Base-by-base conservation (phyloP, 768 basidiomycete genomes). In the Daedaleopsis nitida region DNA sequence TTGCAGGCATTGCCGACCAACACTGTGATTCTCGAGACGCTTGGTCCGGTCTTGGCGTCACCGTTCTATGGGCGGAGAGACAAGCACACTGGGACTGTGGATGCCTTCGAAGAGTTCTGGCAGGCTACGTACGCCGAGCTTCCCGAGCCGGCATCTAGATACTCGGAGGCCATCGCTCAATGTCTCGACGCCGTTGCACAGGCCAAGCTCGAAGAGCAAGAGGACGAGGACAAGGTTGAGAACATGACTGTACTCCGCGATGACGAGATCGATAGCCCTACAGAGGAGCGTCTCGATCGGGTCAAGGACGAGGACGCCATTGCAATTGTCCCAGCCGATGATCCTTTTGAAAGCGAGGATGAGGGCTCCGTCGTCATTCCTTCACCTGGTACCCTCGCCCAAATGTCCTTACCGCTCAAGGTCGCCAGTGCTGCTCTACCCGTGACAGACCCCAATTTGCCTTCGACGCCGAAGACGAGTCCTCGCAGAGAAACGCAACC, bases 101-200 rank as follows among this genome's bases (percentile, higher is more conserved):
- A 84, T 7, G 78, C 85, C 2, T 91, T 92, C 67, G 69, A 69
- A 8, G 82, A 83, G 34, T 88, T 87, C 68, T 92, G 91, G 91
- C 70, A 77, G 16, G 65, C 75, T 1, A 76, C 78, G 2, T 89
- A 79, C 62, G 76, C 76, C 12, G 55, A 70, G 1, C 38, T 76
- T 23, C 63, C 75, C 3, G 72, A 76, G 23, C 86, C 87, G 0
- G 61, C 69, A 14, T 68, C 67, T 2, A 85, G 83, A 6, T 92
- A 88, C 87, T 81, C 86, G 0, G 73, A 75, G 32, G 73, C 76
- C 43, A 75, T 88, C 21, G 68, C 64, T 23, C 65, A 69, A 16
- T 79, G 78, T 57, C 66, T 82, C 17, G 51, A 58, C 11, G 66
- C 67, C 11, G 54, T 68, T 39, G 62, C 53, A 10, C 51, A 55